phyloP scores from a whole-genome alignment of 1,284 basidiomycete species.

The Butyriboletus appendiculatus region DNA sequence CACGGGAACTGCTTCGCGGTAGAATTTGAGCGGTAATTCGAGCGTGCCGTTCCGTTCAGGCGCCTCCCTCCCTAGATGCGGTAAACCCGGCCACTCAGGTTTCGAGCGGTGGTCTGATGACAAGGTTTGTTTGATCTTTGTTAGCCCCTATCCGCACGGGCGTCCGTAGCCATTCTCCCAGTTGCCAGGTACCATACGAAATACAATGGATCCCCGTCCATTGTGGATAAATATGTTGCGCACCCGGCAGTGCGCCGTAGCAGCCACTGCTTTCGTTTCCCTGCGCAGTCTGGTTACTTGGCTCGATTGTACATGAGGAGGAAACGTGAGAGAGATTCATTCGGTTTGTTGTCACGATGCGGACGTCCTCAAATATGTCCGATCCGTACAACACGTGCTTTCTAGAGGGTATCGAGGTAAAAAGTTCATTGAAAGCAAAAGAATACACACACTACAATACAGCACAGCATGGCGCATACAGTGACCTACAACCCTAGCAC shows the following conservation, averaged over 20 bases:
- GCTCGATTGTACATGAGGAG: neutral
- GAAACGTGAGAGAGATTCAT: neutral
- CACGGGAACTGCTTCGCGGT: constrained; percentile 28
- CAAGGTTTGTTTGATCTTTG: neutral
- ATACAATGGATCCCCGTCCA: neutral
- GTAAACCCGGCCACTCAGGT: constrained; percentile 11
- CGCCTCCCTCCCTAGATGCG: neutral
- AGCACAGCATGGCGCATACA: constrained; percentile 10
- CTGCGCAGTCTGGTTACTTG: neutral
- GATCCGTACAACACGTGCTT: neutral
- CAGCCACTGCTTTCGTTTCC: neutral
- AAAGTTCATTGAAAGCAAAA: neutral
- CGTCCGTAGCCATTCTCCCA: constrained; percentile 12
- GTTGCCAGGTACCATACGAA: constrained; percentile 24
- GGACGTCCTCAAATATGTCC: neutral
- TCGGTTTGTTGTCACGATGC: neutral
- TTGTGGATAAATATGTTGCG: constrained; percentile 1
- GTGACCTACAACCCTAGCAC: neutral
- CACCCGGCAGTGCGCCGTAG: constrained; percentile 4
- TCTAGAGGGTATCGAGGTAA: constrained; percentile 13
- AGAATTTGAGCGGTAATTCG: constrained; percentile 15
- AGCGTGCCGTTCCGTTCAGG: neutral
- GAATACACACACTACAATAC: constrained; percentile 7
- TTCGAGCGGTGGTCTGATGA: constrained; percentile 1
- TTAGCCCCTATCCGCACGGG: neutral